phyloP scores from a whole-genome alignment of 345 rosid species.

The Erucastrum elatum region DNA sequence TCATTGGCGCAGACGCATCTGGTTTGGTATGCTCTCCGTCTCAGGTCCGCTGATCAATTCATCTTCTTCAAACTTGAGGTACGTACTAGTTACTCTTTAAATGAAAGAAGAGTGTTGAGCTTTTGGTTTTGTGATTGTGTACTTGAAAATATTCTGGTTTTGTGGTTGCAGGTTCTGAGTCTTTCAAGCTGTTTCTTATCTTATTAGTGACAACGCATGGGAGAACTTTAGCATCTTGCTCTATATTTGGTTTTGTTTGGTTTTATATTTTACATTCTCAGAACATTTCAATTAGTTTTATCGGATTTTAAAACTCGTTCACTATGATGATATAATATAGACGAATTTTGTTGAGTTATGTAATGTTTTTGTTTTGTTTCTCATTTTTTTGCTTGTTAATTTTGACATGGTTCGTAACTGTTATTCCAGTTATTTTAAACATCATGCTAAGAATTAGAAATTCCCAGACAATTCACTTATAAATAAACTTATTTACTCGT shows the following conservation, averaged over 20 bases:
- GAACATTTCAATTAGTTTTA: not conserved
- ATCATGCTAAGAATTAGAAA: not conserved
- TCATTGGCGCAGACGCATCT: not conserved
- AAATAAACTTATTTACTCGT: too few species aligned
- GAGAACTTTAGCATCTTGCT: not conserved
- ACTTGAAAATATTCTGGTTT: not conserved
- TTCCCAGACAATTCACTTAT: not conserved
- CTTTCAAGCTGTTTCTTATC: not conserved
- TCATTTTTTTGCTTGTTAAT: not conserved
- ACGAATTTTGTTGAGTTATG: not conserved
- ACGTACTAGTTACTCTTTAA: not conserved
- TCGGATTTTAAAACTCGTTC: not conserved
- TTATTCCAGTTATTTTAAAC: not conserved
- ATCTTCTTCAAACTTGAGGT: not conserved
- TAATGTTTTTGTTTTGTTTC: not conserved
- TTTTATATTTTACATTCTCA: not conserved
- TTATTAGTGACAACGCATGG: not conserved
- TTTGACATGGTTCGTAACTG: not conserved
- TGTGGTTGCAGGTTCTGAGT: not conserved
- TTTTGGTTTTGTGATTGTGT: not conserved
- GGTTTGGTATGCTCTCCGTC: not conserved
- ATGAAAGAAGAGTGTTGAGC: not conserved
- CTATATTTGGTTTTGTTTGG: not conserved
- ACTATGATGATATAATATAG: not conserved
- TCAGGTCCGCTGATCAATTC: not conserved